These are phyloP conservation scores for Avena insularis DNA, from an alignment of 176 grass and related monocot genomes.

Conservation along the genomic window DNA sequence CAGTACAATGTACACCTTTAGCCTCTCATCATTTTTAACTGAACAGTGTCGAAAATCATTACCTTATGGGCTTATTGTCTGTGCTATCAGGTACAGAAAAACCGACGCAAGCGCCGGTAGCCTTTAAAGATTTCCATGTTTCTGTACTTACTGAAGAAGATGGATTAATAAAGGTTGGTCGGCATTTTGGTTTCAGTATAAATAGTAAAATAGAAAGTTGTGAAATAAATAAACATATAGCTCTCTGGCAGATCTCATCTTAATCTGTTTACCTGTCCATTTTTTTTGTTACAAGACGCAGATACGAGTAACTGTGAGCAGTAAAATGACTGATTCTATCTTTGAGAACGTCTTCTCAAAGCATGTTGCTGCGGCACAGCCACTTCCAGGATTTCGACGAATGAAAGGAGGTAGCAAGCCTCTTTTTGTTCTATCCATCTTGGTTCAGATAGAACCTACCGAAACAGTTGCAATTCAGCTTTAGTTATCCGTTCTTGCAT, in stretches of 20 bases:
- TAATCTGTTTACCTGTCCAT: conserved; percentile 34
- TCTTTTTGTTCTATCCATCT: conserved; percentile 22
- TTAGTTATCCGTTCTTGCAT: conserved; percentile 9
- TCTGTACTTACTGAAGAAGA: conserved; percentile 39
- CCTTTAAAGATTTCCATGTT: conserved; percentile 55
- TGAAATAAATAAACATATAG: background rate
- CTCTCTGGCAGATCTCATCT: conserved; percentile 10
- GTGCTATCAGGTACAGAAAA: conserved; percentile 51
- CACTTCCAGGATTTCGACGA: conserved; percentile 75
- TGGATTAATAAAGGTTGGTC: conserved; percentile 62
- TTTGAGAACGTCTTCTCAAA: conserved; percentile 65
- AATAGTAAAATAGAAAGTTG: background rate
- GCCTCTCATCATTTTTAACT: conserved; percentile 26
- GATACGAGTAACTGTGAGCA: conserved; percentile 53
- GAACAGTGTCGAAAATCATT: background rate
- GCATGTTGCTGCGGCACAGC: conserved; percentile 61
- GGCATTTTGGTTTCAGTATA: conserved; percentile 10
- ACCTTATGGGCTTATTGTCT: conserved; percentile 2
- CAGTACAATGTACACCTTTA: conserved; percentile 39
- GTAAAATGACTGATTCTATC: conserved; percentile 49
- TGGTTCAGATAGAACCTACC: background rate
- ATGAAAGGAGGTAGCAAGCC: conserved; percentile 60
- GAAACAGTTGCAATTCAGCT: background rate
- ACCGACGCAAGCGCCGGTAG: background rate
- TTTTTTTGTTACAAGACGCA: conserved; percentile 42